phyloP scores from a whole-genome alignment of 352 stramenopile genomes.

The Pythium biforme region DNA sequence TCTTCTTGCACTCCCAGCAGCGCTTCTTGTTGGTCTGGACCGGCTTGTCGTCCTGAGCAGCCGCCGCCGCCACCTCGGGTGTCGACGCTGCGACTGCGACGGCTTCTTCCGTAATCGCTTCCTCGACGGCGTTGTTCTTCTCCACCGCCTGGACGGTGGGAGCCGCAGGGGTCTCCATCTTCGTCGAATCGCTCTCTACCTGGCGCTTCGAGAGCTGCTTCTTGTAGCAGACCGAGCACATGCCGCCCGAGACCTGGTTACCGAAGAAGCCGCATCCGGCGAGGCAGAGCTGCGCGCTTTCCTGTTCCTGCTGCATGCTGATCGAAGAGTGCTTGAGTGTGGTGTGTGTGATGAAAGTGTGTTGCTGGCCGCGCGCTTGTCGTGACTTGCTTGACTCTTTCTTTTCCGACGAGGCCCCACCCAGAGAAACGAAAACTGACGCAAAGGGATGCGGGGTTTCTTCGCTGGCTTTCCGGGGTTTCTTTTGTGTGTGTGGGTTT shows the following conservation, averaged over 20 bases:
- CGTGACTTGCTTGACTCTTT: neutral
- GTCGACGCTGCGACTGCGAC: neutral
- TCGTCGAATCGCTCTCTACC: conserved; percentile 38
- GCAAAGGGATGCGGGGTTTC: conserved; percentile 15
- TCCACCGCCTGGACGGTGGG: neutral
- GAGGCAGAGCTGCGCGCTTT: conserved; percentile 67
- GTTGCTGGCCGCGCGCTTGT: neutral
- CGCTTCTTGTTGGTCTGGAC: conserved; percentile 91
- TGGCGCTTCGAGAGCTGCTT: conserved; percentile 80
- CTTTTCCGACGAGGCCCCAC: conserved; percentile 34
- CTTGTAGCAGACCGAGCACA: conserved; percentile 87
- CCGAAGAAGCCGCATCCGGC: conserved; percentile 84
- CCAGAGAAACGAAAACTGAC: conserved; percentile 70
- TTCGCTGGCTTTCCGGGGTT: conserved; percentile 16
- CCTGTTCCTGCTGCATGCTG: conserved; percentile 79
- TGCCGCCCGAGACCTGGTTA: conserved; percentile 59
- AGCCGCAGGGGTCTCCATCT: conserved; percentile 21
- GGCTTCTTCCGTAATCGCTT: neutral
- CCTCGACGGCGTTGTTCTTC: conserved; percentile 17
- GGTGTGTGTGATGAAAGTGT: neutral
- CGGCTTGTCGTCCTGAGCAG: conserved; percentile 35
- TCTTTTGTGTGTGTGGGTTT: neutral
- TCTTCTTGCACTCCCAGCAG: conserved; percentile 92
- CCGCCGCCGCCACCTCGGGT: conserved; percentile 17
- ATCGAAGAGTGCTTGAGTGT: neutral